Evolutionary conservation across 805 yeast species (phyloP), one percentile per base, ranked within the genome.

Genomic region (Yarrowia alimentaria): DNA sequence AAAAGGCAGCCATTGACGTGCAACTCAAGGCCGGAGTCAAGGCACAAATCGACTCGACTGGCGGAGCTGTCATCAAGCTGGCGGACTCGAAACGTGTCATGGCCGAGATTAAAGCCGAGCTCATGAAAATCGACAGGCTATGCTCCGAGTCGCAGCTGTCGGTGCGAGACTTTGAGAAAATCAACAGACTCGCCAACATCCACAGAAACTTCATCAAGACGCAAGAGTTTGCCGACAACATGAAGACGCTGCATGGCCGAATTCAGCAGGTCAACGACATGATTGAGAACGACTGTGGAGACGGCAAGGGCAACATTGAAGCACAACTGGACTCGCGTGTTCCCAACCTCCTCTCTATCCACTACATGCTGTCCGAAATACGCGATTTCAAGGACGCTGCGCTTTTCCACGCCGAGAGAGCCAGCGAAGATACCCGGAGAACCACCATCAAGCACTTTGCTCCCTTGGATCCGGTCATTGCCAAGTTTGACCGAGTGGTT

Each of bases 361-460:
- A 91, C 65, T 85, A 74, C 63, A 70, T 75, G 54, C 72, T 91
- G 53, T 82, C 81, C 38, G 76, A 76, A 60, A 77, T 87, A 14
- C 73, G 94, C 48, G 91, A 88, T 64, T 80, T 90, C 57, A 79
- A 75, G 56, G 97, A 91, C 57, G 85, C 83, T 61, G 74, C 90
- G 49, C 72, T 72, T 53, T 68, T 65, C n/a, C 74, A 83, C 64
- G 73, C 85, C 24, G 67, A 54, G 60, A 64, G 68, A 8, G 68
- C 77, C 1, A 69, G 81, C 1, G 81, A 78, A 24, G 96, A 90
- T 63, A 78, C 82, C 12, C 76, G 79, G 56, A 73, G 83, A 31
- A 82, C 87, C 6, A 77, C 85, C n/a, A 63, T 66, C 29, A 78
- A 78, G 55, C 75, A 84, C 22, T 73, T 79, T 20, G 60, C 68